Conservation (phyloP, 176 grass and related monocot species). For the Oryza nivara region DNA sequence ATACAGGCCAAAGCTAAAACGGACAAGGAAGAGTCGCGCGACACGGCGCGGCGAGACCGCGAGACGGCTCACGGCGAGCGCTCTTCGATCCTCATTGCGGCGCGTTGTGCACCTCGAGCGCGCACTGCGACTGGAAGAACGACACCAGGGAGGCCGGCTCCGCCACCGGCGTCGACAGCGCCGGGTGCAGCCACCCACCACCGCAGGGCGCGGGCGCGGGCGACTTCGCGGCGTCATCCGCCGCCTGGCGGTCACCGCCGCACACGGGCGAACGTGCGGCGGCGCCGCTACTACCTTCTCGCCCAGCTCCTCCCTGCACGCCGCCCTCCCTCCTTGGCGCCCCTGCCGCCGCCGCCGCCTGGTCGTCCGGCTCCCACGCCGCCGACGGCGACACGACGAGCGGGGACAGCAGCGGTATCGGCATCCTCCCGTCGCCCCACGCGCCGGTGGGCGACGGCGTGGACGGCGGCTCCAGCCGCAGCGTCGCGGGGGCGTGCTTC, state of each 20-base stretch:
- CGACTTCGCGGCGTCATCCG: not conserved
- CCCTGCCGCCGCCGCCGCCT: constrained; percentile 11
- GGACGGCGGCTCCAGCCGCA: constrained; percentile 51
- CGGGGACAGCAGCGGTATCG: constrained; percentile 56
- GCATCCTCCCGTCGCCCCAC: constrained; percentile 37
- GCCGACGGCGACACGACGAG: constrained; percentile 42
- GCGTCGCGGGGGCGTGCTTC: constrained; percentile 64
- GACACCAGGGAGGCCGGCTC: constrained; percentile 57
- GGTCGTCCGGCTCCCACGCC: constrained; percentile 40
- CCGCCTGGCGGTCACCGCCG: not conserved
- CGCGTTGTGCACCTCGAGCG: constrained; percentile 43
- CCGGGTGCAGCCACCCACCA: constrained; percentile 56
- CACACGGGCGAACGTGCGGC: not conserved
- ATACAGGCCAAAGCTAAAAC: not conserved
- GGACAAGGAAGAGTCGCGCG: not conserved
- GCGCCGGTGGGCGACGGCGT: not conserved
- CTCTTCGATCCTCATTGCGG: constrained; percentile 31
- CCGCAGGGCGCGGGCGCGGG: not conserved
- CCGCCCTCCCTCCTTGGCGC: not conserved
- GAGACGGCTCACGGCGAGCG: not conserved
- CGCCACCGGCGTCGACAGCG: constrained; percentile 41
- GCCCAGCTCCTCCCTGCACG: constrained; percentile 10
- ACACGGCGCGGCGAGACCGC: not conserved
- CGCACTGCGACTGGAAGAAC: constrained; percentile 57
- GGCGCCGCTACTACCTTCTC: constrained; percentile 16